These are phyloP conservation scores for Alectoria sarmentosa DNA, from an alignment of 495 filamentous ascomycete genomes.

Conservation along the genomic window DNA sequence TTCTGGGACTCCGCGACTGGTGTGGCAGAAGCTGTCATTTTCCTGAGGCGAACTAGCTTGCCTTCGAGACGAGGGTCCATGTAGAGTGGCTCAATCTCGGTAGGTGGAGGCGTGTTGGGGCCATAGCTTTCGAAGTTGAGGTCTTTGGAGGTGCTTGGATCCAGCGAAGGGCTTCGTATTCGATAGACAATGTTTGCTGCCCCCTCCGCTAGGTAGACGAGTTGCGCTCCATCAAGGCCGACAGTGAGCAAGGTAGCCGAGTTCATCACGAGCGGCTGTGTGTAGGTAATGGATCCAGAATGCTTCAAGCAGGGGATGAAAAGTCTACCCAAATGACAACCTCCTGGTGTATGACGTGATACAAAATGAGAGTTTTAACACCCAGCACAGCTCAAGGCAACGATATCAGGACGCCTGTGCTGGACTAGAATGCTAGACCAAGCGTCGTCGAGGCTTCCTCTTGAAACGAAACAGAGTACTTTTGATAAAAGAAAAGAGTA, in stretches of 20 bases:
- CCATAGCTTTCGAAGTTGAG: constrained; percentile 14
- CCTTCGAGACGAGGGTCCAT: constrained; percentile 29
- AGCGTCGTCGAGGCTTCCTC: not conserved
- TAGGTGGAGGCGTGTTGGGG: constrained; percentile 27
- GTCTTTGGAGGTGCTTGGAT: constrained; percentile 12
- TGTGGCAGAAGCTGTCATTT: constrained; percentile 49
- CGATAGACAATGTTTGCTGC: constrained; percentile 67
- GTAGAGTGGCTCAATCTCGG: constrained; percentile 25
- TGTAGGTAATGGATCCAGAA: not conserved
- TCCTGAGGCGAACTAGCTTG: constrained; percentile 59
- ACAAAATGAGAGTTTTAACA: not conserved
- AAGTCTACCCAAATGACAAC: not conserved
- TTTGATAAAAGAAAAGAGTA: not conserved
- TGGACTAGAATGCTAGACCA: not conserved
- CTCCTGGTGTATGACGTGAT: not conserved
- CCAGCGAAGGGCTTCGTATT: constrained; percentile 35
- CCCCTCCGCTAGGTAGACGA: constrained; percentile 56
- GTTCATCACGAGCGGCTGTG: not conserved
- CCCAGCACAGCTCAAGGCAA: not conserved
- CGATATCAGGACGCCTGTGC: not conserved
- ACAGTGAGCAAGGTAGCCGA: constrained; percentile 2
- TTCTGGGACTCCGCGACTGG: constrained; percentile 47
- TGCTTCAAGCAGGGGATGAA: not conserved
- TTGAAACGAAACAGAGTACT: not conserved
- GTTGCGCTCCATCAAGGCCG: constrained; percentile 21